Base-by-base conservation (phyloP, 2,329 filamentous ascomycete species). In the Fusarium guadeloupense region DNA sequence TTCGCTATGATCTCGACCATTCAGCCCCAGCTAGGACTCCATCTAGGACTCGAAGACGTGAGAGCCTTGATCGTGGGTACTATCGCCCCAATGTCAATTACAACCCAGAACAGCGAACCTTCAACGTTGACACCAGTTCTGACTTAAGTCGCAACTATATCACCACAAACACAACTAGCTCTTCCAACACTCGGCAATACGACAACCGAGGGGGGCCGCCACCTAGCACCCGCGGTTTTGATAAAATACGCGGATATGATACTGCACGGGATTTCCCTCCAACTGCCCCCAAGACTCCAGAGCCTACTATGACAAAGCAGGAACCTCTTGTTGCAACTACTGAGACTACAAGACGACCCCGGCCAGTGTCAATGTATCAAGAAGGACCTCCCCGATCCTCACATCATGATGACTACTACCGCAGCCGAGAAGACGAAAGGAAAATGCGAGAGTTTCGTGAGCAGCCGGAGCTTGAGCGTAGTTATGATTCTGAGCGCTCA, bases 181-280 rank as follows among this genome's bases (percentile, higher is more conserved):
- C 62, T 13, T 45, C 62, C 6, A 68, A 64, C 14, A 72, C 59
- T 55, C 73, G 74, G 6, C 71, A 70, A 7, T 76, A 79, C 54
- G 80, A 82, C 13, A 71, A 64, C 35, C 69, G 75, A 20, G 73
- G 82, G 26, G 81, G 83, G 0, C 89, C 89, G 3, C 90, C 90
- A 9, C 88, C 88, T 5, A 85, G 87, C 6, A 90, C 86, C 4
- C 81, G 89, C 65, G 89, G 88, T 1, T 86, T 92, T 62, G 89
- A 92, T 66, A 90, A 86, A 74, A 84, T 91, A 61, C 84, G 83
- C 53, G 40, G 76, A 28, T 67, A 60, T 7, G 85, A 85, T 59
- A 82, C 84, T 30, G 75, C 81, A 34, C 65, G 72, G 9, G 71
- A 76, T 6, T 74, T 82, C 13, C 78, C 79, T 1, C 78, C 81